These are phyloP conservation scores for Penicillium decumbens DNA, from an alignment of 2,329 filamentous ascomycete species.

Conservation along the genomic window DNA sequence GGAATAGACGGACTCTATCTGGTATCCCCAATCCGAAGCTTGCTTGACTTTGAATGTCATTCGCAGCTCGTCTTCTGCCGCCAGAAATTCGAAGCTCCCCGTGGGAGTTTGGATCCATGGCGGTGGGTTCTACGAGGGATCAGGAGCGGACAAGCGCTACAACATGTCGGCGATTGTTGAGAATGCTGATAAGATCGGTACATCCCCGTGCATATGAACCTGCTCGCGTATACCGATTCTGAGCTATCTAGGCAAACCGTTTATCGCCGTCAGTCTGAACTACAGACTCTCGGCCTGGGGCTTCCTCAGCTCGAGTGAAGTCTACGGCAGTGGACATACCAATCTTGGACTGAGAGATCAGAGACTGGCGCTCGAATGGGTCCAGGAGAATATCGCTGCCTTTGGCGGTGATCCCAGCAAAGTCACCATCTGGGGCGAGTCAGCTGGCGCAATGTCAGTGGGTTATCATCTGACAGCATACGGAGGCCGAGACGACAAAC, in stretches of 20 bases:
- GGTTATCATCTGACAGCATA: slow-evolving; percentile 52
- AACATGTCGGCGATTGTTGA: slow-evolving; percentile 59
- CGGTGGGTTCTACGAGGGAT: slow-evolving; percentile 52
- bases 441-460: slow-evolving; percentile 50
- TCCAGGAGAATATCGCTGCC: slow-evolving; percentile 35
- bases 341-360: slow-evolving; percentile 55
- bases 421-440: slow-evolving; percentile 54
- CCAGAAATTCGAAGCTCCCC: slow-evolving; percentile 45
- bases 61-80: slow-evolving; percentile 41
- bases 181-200: slow-evolving; percentile 48
- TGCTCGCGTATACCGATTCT: neutral
- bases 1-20: slow-evolving; percentile 32
- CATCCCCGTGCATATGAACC: neutral
- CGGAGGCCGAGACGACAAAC: slow-evolving; percentile 50
- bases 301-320: slow-evolving; percentile 47
- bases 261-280: slow-evolving; percentile 54
- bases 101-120: slow-evolving; percentile 60
- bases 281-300: slow-evolving; percentile 52
- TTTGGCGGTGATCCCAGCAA: slow-evolving; percentile 35
- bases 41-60: slow-evolving; percentile 61
- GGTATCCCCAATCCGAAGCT: slow-evolving; percentile 47
- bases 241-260: slow-evolving; percentile 39
- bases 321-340: slow-evolving; percentile 41
- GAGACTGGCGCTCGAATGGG: slow-evolving; percentile 36
- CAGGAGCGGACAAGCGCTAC: slow-evolving; percentile 53